These are phyloP conservation scores for Phaseolus coccineus DNA, from an alignment of 331 rosid species.

Conservation along the genomic window DNA sequence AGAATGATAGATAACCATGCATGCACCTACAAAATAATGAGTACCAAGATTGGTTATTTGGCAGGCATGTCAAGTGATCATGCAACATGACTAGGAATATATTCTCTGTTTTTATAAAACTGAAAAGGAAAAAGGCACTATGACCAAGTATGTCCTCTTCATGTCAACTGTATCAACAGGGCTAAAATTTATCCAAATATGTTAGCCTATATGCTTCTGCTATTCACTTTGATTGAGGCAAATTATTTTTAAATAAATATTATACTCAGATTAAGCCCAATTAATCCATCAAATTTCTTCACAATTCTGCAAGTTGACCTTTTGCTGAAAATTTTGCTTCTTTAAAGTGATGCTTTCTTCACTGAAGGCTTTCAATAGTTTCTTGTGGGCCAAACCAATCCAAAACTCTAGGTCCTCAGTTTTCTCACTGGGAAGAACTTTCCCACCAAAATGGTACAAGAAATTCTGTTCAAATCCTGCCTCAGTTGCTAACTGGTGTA, in stretches of 20 bases:
- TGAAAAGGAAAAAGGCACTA: constrained; percentile 7
- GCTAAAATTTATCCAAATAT: constrained; percentile 12
- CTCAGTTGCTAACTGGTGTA: constrained; percentile 66
- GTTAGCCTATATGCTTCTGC: constrained; percentile 5
- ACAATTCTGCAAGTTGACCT: constrained; percentile 54
- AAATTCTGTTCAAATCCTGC: constrained; percentile 72
- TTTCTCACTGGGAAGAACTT: constrained; percentile 59
- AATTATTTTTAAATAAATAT: constrained; percentile 11
- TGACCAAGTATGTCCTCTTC: not conserved
- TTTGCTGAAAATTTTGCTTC: constrained; percentile 53
- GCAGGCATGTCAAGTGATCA: constrained; percentile 37
- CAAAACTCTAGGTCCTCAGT: constrained; percentile 74
- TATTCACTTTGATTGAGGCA: not conserved
- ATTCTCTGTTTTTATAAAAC: not conserved
- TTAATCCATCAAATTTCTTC: constrained; percentile 11
- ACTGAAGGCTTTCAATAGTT: constrained; percentile 61
- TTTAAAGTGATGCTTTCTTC: constrained; percentile 46
- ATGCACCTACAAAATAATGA: constrained; percentile 9
- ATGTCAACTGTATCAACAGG: constrained; percentile 2
- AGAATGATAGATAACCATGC: constrained; percentile 17
- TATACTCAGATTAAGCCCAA: constrained; percentile 14
- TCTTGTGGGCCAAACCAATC: constrained; percentile 73
- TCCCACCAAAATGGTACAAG: constrained; percentile 67
- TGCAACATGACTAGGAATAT: not conserved
- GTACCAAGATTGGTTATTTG: constrained; percentile 1